Conservation (phyloP, 2,329 filamentous ascomycete species). For the Xylaria arbuscula region DNA sequence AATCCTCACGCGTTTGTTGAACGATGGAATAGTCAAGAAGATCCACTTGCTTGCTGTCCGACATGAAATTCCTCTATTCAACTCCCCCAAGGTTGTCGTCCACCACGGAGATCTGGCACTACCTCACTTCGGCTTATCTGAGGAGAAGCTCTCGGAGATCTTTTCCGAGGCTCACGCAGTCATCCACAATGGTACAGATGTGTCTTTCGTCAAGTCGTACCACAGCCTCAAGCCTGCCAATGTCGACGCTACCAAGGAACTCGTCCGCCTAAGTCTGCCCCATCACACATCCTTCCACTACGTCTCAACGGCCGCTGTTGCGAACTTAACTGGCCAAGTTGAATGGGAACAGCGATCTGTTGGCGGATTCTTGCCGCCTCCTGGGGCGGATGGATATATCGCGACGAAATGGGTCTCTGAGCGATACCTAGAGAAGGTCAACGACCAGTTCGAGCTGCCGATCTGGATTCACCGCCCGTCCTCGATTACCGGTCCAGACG, state of each 20-base stretch:
- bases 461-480: slow-evolving; percentile 34
- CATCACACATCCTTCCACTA: slow-evolving; percentile 8
- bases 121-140: not conserved
- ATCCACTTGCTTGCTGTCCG: slow-evolving; percentile 60
- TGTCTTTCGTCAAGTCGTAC: slow-evolving; percentile 54
- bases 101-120: slow-evolving; percentile 56
- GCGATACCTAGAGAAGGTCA: slow-evolving; percentile 46
- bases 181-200: slow-evolving; percentile 63
- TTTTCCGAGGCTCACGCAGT: slow-evolving; percentile 56
- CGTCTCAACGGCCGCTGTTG: slow-evolving; percentile 3
- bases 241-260: slow-evolving; percentile 37
- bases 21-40: slow-evolving; percentile 46
- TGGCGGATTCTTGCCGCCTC: slow-evolving; percentile 50
- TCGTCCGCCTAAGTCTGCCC: not conserved
- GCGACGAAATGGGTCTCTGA: slow-evolving; percentile 53
- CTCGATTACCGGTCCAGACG: slow-evolving; percentile 19
- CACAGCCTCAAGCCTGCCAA: slow-evolving; percentile 51
- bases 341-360: slow-evolving; percentile 60
- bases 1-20: slow-evolving; percentile 53
- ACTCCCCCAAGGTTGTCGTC: slow-evolving; percentile 57
- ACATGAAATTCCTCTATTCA: slow-evolving; percentile 44
- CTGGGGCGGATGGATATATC: slow-evolving; percentile 50
- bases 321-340: slow-evolving; percentile 49
- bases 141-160: slow-evolving; percentile 40
- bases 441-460: slow-evolving; percentile 24